Evolutionary conservation across 2,329 filamentous ascomycete genomes (phyloP).

Genomic region (Fusarium robinianum): DNA sequence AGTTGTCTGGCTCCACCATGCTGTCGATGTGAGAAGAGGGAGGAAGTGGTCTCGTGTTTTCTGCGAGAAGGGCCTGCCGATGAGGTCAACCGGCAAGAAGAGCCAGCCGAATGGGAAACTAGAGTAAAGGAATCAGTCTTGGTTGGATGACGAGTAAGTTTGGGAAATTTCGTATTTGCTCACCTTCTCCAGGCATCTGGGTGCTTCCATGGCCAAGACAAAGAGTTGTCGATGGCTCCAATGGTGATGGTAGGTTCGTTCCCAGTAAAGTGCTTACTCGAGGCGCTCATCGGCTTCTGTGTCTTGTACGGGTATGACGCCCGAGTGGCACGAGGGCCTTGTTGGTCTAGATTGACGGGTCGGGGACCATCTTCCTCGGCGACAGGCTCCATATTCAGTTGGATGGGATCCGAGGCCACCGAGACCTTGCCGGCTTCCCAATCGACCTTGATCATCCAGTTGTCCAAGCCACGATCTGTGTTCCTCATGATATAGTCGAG

Average conservation of each 20-base stretch:
- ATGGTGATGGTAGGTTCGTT: conserved; percentile 68
- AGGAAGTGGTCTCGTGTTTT: conserved; percentile 93
- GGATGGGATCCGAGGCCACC: conserved; percentile 79
- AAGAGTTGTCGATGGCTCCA: conserved; percentile 94
- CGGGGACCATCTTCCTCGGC: conserved; percentile 57
- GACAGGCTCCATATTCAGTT: conserved; percentile 63
- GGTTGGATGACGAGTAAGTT: too few species aligned
- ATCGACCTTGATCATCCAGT: conserved; percentile 99
- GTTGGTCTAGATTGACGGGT: conserved; percentile 59
- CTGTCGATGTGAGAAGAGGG: conserved; percentile 89
- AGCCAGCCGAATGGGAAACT: conserved; percentile 99
- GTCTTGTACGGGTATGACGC: conserved; percentile 70
- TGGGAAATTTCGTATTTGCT: too few species aligned
- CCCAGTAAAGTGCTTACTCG: conserved; percentile 52
- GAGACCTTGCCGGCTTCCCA: conserved; percentile 80
- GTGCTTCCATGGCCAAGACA: conserved; percentile 99
- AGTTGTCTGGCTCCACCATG: conserved; percentile 97
- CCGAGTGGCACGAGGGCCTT: conserved; percentile 46
- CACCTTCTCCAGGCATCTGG: conserved; percentile 78
- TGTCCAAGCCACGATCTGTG: conserved; percentile 93
- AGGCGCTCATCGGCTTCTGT: conserved; percentile 84
- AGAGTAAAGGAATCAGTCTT: conserved; percentile 1
- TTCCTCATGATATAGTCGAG: conserved; percentile 99
- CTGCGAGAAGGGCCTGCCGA: conserved; percentile 93
- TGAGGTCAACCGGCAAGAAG: conserved; percentile 93